Percentiles rank a stretch among this genome's conserved stretches.
These are phyloP conservation scores for Gossypium australe DNA, from an alignment of 345 rosid genomes.

Conservation along the genomic window DNA sequence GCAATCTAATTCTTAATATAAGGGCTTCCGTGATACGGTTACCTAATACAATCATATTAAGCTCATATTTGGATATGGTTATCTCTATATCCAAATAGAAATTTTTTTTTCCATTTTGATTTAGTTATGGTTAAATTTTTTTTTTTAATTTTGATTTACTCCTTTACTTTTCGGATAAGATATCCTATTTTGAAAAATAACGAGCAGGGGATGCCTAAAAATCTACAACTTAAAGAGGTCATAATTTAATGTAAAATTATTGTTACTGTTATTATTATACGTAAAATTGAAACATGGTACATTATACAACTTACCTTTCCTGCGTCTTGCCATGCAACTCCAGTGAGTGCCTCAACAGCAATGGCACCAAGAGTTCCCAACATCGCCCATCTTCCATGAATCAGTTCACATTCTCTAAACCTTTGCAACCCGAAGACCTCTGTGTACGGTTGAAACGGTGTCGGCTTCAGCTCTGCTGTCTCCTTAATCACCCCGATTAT, in stretches of 20 bases:
- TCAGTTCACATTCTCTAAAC: constrained; percentile 90
- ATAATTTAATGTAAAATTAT: too few species aligned
- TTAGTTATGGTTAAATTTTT: too few species aligned
- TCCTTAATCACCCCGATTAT: constrained; percentile 52
- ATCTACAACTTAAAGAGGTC: not conserved
- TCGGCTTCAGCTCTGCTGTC: constrained; percentile 46
- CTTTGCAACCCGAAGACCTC: constrained; percentile 83
- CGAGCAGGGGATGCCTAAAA: too few species aligned
- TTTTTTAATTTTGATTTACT: too few species aligned
- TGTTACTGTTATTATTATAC: not conserved
- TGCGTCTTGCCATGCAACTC: constrained; percentile 71
- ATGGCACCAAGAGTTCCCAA: constrained; percentile 67
- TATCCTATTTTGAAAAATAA: too few species aligned
- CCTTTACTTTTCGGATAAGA: too few species aligned
- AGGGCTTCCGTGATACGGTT: too few species aligned
- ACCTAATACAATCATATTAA: too few species aligned
- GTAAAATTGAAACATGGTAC: not conserved
- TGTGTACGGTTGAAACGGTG: constrained; percentile 82
- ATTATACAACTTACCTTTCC: constrained; percentile 43
- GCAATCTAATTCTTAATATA: too few species aligned
- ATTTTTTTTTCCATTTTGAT: too few species aligned
- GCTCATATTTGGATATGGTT: too few species aligned
- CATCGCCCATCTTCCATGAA: constrained; percentile 96
- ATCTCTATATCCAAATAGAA: too few species aligned
- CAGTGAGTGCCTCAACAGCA: constrained; percentile 64